Evolutionary conservation across 1,139 yeast genomes (phyloP), one percentile per base, ranked within the genome.

Genomic region (Blastobotrys petasosporus): DNA sequence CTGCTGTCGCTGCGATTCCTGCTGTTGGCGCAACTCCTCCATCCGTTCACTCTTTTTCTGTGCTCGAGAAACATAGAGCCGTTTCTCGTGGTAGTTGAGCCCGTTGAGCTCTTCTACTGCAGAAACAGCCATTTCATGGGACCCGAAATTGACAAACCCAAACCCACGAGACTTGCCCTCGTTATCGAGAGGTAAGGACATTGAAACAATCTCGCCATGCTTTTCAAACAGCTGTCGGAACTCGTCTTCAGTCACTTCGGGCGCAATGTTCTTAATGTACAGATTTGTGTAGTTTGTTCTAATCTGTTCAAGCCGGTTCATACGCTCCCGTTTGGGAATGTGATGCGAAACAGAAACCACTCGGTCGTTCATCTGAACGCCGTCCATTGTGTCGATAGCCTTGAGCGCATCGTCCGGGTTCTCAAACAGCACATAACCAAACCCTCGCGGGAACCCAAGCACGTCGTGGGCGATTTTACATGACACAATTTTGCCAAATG

Each of bases 11-110:
- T 82, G 79, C 56, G 82, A 74, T 71, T 85, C 94, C 70, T 82
- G 79, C 70, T 82, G 88, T 68, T 80, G 83, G 74, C 82, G 84
- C 69, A 85, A 77, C 68, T 85, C 90, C 73, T 85, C 94, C 61
- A 80, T 67, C 75, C 95, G 83, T 74, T 87, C 95, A 67, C 83
- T 74, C 76, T 84, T 86, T 81, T 85, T 85, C 74, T 87, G 96
- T 58, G 96, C 96, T 70, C 96, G 82, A 58, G 94, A 88, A 60
- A 87, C 95, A 65, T 77, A 84, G 56, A 88, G 72, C 63, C 73
- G 75, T 68, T 82, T 85, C 61, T 87, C 90, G 60, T 78, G 79
- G 65, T 83, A 70, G 62, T 83, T 92, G 57, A 71, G 71, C 62
- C 80, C 90, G 69, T 87, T 85, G 66, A 86, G 77, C 56, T 74